Conservation (phyloP, 805 yeast genomes). For the Kregervanrija fluxuum region DNA sequence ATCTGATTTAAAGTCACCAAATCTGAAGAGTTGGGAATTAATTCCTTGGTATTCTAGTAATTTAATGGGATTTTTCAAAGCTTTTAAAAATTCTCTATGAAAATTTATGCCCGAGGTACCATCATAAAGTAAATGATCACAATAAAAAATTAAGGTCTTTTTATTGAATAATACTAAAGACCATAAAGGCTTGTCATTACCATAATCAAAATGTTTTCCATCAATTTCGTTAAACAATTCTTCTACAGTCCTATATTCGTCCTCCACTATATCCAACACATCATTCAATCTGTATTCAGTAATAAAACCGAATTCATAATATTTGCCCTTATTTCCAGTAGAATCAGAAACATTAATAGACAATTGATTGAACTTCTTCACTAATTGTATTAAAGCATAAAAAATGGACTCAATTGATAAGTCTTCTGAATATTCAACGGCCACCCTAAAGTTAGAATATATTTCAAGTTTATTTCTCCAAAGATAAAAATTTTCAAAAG, state of each 20-base stretch:
- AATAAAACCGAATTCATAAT: slow-evolving; percentile 4
- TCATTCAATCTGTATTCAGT: slow-evolving; percentile 6
- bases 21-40: too few species aligned
- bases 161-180: slow-evolving; percentile 10
- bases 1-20: not conserved
- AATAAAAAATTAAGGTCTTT: slow-evolving; percentile 14
- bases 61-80: too few species aligned
- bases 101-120: slow-evolving; percentile 27
- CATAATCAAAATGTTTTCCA: slow-evolving; percentile 6
- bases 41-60: too few species aligned
- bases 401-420: slow-evolving; percentile 3
- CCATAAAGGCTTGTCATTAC: slow-evolving; percentile 14
- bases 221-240: slow-evolving; percentile 5
- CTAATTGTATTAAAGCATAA: slow-evolving; percentile 1
- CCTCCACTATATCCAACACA: slow-evolving; percentile 6
- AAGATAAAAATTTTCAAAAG: slow-evolving; percentile 9
- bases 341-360: too few species aligned
- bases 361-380: too few species aligned
- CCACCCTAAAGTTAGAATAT: slow-evolving; percentile 10
- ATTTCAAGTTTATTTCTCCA: slow-evolving; percentile 12
- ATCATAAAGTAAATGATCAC: slow-evolving; percentile 29
- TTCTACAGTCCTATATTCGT: not conserved
- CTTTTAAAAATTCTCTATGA: slow-evolving; percentile 19
- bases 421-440: slow-evolving; percentile 6
- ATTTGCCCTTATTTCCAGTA: too few species aligned